These are phyloP conservation scores for Chaetomium globosum DNA, from an alignment of 2,329 filamentous ascomycete genomes.

Conservation along the genomic window DNA sequence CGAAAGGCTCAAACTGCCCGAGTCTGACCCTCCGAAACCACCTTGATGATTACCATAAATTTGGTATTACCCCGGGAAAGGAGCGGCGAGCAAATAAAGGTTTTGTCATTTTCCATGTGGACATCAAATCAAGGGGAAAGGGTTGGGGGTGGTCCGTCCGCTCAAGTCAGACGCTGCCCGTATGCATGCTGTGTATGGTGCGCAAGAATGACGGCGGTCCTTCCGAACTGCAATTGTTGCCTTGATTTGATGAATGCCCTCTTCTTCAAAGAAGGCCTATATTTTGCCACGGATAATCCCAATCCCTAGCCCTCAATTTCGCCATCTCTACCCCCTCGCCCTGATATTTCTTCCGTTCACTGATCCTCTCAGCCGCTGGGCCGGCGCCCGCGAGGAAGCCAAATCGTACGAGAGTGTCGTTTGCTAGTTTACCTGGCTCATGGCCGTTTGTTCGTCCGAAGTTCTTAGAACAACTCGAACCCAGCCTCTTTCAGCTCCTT, in stretches of 20 bases:
- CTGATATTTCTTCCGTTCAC: background rate
- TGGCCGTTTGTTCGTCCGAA: background rate
- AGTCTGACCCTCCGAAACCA: background rate
- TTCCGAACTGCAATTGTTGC: constrained; percentile 3
- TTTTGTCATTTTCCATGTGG: too few relatives aligned
- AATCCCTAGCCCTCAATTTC: background rate
- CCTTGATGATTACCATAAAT: background rate
- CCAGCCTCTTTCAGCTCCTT: constrained; percentile 55
- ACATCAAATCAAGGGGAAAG: background rate
- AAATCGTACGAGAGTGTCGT: background rate
- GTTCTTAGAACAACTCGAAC: constrained; percentile 43
- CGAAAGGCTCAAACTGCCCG: background rate
- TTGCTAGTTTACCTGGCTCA: background rate
- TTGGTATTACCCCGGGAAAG: background rate
- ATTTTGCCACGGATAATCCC: background rate
- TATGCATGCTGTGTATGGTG: background rate
- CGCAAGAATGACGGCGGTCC: background rate
- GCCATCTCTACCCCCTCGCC: background rate
- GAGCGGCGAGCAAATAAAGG: background rate
- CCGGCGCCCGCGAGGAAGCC: background rate
- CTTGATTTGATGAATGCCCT: constrained; percentile 11
- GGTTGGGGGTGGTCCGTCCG: background rate
- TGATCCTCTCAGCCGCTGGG: background rate
- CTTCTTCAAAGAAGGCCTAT: background rate
- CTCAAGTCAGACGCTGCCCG: background rate